Evolutionary conservation across 345 rosid genomes (phyloP).

Genomic region (thale cress (Arabidopsis thaliana)): TAIR10.1 NC_003074.8:19660001-19660500

Average conservation of each 20-base stretch:
- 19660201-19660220: neutral
- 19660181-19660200: neutral
- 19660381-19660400: too few relatives aligned
- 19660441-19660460: too few relatives aligned
- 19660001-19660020: neutral
- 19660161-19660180: neutral
- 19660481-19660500: too few relatives aligned
- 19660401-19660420: too few relatives aligned
- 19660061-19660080: too few relatives aligned
- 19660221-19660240: neutral
- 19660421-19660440: too few relatives aligned
- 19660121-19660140: neutral
- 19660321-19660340: neutral
- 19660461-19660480: too few relatives aligned
- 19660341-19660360: too few relatives aligned
- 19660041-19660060: too few relatives aligned
- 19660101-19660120: neutral
- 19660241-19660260: neutral
- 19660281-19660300: neutral
- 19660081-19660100: too few relatives aligned
- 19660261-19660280: neutral
- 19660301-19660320: neutral
- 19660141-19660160: neutral
- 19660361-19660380: too few relatives aligned
- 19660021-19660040: too few relatives aligned